Evolutionary conservation across 2,329 filamentous ascomycete species (phyloP), one percentile per base, ranked within the genome.

Genomic region (Diaporthe sp.): DNA sequence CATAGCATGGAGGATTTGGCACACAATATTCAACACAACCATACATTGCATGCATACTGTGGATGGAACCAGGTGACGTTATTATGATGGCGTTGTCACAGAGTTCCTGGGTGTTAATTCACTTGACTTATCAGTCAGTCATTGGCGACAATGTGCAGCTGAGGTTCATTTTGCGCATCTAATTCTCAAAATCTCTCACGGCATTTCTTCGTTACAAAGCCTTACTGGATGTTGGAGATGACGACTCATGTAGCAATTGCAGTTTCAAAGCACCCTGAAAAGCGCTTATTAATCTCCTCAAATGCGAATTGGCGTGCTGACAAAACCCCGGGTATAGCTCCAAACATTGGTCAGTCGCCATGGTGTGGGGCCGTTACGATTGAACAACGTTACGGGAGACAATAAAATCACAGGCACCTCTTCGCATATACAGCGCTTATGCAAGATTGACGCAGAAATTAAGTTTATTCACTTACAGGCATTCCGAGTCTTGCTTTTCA

Each of bases 231-330:
- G 22, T 25, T 37, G 13, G 20, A 15, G 3, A 5, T 34, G 5
- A 39, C 63, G 44, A 51, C 63, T 68, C 44, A 12, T 51, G 44
- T 17, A 67, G 6, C 15, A 39, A 20, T 4, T 15, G 68, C 53
- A 15, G 34, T 72, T 47, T 61, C 28, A 61, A 72, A 61, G 55
- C 55, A 72, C 4, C 4, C 22, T 13, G 7, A 39, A 63, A 22
- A 28, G 37, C 47, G 65, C 61, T 73, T 53, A 55, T 58, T 68
- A 53, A 68, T 68, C 42, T 1, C 9, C 22, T 57, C 10, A 34
- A 44, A 53, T 42, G 44, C 65, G 7, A 34, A 37, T 28, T 53
- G 3, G 47, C 22, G 65, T 68, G 72, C 72, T 73, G 60, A 73
- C 72, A 73, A 73, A 73, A 25, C 15, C n/a, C 7, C 47, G 25